Evolutionary conservation across 2,329 filamentous ascomycete genomes (phyloP).

Genomic region (Xylariaceae sp.): DNA sequence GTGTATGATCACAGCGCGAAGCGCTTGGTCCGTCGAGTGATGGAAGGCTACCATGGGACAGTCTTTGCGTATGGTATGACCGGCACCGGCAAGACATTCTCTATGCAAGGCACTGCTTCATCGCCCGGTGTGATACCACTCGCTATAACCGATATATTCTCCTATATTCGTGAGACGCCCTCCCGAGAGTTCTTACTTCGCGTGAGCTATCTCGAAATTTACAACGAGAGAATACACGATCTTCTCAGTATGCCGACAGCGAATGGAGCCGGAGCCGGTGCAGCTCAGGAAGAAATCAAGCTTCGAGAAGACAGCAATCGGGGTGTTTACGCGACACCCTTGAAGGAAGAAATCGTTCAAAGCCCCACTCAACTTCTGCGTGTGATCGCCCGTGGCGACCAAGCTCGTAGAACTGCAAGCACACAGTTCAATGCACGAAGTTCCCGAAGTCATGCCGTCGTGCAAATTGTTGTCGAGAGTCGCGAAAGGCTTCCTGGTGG

Average conservation of each 20-base stretch:
- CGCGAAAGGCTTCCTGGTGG: conserved; percentile 72
- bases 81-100: conserved; percentile 97
- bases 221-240: conserved; percentile 97
- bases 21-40: conserved; percentile 88
- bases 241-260: conserved; percentile 72
- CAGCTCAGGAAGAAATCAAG: conserved; percentile 87
- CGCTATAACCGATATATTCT: conserved; percentile 98
- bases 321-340: conserved; percentile 89
- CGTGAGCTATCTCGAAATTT: conserved; percentile 97
- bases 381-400: conserved; percentile 91
- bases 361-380: conserved; percentile 91
- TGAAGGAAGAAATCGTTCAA: conserved; percentile 98
- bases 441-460: conserved; percentile 95
- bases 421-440: conserved; percentile 97
- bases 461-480: conserved; percentile 97
- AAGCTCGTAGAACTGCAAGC: conserved; percentile 83
- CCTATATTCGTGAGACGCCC: conserved; percentile 95
- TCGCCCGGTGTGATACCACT: conserved; percentile 95
- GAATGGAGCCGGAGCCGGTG: conserved; percentile 49
- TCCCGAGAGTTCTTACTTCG: conserved; percentile 89
- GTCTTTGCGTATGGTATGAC: conserved; percentile 99
- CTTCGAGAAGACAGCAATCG: conserved; percentile 93
- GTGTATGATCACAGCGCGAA: conserved; percentile 96
- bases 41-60: conserved; percentile 98
- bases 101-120: conserved; percentile 96